Base-by-base conservation (phyloP, 805 yeast genomes). In the Starmerella stigmatis region DNA sequence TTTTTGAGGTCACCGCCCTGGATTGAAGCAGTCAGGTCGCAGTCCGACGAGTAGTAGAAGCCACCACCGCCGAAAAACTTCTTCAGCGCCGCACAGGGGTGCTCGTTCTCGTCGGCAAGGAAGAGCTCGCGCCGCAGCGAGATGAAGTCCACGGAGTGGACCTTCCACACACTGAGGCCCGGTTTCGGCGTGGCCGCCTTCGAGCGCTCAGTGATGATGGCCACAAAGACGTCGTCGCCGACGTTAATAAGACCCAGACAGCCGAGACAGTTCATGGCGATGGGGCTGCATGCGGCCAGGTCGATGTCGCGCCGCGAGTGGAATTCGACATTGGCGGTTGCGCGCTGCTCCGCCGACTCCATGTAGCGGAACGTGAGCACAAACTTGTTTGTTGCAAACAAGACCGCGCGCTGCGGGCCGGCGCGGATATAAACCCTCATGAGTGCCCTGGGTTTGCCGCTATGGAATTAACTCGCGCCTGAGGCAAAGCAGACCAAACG, bases 41-140 rank as follows among this genome's bases (percentile, higher is more conserved):
- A 92, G 64, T 86, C 89, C 4, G 86, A 79, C 44, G 95, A 84
- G 65, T 81, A 92, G 64, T 84, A 89, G 60, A 92, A 92, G 1
- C 94, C 84, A 3, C 97, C 96, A 59, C 82, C 83, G 20, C 80
- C 72, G 41, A 92, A 66, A 36, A 92, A 67, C 62, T 85, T 86
- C 54, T 79, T 75, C 49, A 92, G 61, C 43, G 81, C 92, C 37
- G 70, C 71, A 58, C 97, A 86, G 0, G 97, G 97, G 57, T 89
- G 94, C 47, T 74, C 79, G 35, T 43, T 44, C 29, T 53, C 54
- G 15, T 54, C 61, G 13, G 31, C 29, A 9, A 12, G 40, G 17
- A 76, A 67, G 52, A 73, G 82, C 64, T 92, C 97, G 33, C 71
- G 71, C 21, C 79, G 75, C 45, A 92, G 64, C 47, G 94, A 81